phyloP scores from a whole-genome alignment of 768 basidiomycete species.

The Leucogyrophana mollusca region DNA sequence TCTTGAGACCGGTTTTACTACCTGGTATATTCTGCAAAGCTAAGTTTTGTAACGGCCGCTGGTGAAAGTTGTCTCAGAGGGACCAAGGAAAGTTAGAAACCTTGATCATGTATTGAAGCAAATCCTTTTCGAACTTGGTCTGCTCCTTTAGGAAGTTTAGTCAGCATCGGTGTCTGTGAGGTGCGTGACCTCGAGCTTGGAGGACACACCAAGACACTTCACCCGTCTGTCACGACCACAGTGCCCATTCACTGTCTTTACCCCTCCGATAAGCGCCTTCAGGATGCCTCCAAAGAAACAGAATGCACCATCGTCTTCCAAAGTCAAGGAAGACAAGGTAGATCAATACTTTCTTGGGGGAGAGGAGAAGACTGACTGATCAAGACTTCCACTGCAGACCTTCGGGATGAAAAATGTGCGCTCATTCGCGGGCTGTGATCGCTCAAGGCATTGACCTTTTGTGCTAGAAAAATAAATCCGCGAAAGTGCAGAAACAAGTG shows the following conservation, averaged over 20 bases:
- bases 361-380: slow-evolving; percentile 25
- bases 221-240: too few relatives aligned
- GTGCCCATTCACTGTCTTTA: slow-evolving; percentile 10
- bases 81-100: too few relatives aligned
- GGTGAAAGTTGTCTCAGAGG: too few relatives aligned
- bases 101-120: too few relatives aligned
- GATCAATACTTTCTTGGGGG: slow-evolving; percentile 16
- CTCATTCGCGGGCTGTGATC: slow-evolving; percentile 12
- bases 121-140: too few relatives aligned
- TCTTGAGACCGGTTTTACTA: too few relatives aligned
- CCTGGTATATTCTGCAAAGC: too few relatives aligned
- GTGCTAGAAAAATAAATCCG: slow-evolving; percentile 88
- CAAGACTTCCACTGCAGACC: slow-evolving; percentile 50
- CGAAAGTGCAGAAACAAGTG: slow-evolving; percentile 88
- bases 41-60: too few relatives aligned
- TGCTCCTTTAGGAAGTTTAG: too few relatives aligned
- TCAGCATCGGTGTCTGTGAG: too few relatives aligned
- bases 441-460: slow-evolving; percentile 7
- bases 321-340: slow-evolving; percentile 84
- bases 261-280: background rate
- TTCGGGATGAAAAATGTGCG: slow-evolving; percentile 88
- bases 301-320: slow-evolving; percentile 53
- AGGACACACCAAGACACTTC: too few relatives aligned
- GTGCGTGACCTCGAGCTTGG: too few relatives aligned
- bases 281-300: slow-evolving; percentile 84